phyloP scores from a whole-genome alignment of 2,329 filamentous ascomycete genomes.

The Fusarium penzigii region DNA sequence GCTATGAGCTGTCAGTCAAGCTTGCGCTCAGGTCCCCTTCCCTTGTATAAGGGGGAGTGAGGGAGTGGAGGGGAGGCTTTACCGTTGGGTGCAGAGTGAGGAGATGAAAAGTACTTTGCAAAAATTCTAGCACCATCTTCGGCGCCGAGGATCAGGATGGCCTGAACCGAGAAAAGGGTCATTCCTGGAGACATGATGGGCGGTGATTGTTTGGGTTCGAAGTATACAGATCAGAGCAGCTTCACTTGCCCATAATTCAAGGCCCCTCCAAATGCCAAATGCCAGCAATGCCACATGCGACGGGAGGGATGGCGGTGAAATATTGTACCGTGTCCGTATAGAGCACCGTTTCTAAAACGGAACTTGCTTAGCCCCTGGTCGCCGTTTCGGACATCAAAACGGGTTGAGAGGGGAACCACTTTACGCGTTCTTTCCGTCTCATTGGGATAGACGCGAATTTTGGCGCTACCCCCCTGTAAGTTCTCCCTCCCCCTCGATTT shows the following conservation, averaged over 20 bases:
- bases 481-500: constrained; percentile 29
- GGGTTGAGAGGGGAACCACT: constrained; percentile 33
- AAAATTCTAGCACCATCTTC: constrained; percentile 92
- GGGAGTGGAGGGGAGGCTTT: constrained; percentile 23
- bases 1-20: constrained; percentile 27
- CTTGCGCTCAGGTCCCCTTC: constrained; percentile 21
- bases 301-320: constrained; percentile 28
- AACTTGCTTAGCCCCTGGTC: neutral
- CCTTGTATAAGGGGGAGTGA: constrained; percentile 4
- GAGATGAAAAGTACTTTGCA: constrained; percentile 84
- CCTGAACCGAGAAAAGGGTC: constrained; percentile 75
- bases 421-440: constrained; percentile 37
- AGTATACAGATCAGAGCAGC: neutral
- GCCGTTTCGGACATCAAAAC: neutral
- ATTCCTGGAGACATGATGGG: constrained; percentile 69
- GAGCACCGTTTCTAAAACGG: neutral
- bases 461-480: constrained; percentile 23
- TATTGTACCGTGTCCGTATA: constrained; percentile 29
- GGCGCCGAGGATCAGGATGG: constrained; percentile 75
- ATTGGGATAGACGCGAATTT: constrained; percentile 24
- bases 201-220: constrained; percentile 10
- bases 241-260: constrained; percentile 1
- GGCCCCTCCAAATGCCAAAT: constrained; percentile 35
- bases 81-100: constrained; percentile 48
- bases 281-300: constrained; percentile 30